Base-by-base conservation (phyloP, 352 stramenopile species). In the Phytophthora crassamura region DNA sequence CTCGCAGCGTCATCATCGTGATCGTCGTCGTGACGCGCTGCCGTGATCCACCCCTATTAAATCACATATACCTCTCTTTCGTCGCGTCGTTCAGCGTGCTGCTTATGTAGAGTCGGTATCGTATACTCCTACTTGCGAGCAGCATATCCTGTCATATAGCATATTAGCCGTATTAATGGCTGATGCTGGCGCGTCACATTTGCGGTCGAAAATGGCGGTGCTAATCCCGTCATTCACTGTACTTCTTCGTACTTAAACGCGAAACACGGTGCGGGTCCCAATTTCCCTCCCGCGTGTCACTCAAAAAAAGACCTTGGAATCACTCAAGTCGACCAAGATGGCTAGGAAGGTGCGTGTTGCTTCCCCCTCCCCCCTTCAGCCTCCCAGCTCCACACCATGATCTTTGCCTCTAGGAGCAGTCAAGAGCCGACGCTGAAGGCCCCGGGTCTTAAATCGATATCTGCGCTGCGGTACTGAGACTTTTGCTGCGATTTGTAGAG, bases 301-400 rank as follows among this genome's bases (percentile, higher is more conserved):
- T 46, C 16, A 16, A 30, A 16, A 54, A 46, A 43, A 57, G 36
- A 61, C 45, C 33, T 11, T 11, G 16, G 43, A 16, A 15, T 45
- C 45, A 48, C 33, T 59, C 7, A 54, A 48, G 7, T 10, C 25
- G 3, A 38, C 14, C 22, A 58, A 46, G 11, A 76, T 77, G 69
- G 64, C 69, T 42, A 74, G 58, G 71, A 77, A 77, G 69, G 69
- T 77, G 50, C 34, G 68, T 66, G 15, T 20, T 32, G 34, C 5
- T 6, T 52, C 28, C 35, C 35, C 32, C 30, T 33, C 32, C 20
- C 42, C 12, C n/a, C 7, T 18, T 18, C 16, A 18, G 7, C 28
- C 36, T 11, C n/a, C n/a, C n/a, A n/a, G n/a, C n/a, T n/a, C n/a
- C n/a, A n/a, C n/a, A n/a, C n/a, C n/a, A n/a, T n/a, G n/a, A n/a